Evolutionary conservation across 768 basidiomycete genomes (phyloP).

Genomic region (Suillus bovinus): DNA sequence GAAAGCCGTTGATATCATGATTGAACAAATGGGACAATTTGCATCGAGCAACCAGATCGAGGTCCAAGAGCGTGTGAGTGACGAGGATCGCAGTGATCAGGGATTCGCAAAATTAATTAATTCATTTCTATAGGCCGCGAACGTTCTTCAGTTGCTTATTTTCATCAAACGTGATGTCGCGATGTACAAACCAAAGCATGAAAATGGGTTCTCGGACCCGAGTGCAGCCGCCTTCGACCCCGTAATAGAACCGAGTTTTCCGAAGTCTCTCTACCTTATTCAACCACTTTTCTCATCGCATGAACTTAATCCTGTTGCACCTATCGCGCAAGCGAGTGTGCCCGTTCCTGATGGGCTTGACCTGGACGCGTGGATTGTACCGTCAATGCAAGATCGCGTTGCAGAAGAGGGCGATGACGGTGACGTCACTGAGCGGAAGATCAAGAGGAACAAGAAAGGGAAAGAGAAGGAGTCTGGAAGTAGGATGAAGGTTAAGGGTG

Average conservation of each 20-base stretch:
- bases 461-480: conserved; percentile 45
- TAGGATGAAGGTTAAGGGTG: conserved; percentile 33
- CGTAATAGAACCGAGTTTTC: conserved; percentile 57
- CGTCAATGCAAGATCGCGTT: conserved; percentile 44
- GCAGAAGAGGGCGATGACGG: conserved; percentile 33
- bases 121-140: conserved; percentile 63
- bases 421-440: conserved; percentile 39
- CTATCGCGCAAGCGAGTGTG: conserved; percentile 78
- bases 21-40: conserved; percentile 60
- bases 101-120: conserved; percentile 3
- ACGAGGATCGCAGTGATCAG: not conserved
- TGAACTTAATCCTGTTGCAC: conserved; percentile 84
- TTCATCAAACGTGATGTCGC: conserved; percentile 77
- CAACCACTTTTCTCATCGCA: conserved; percentile 74
- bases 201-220: conserved; percentile 37
- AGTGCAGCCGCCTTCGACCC: conserved; percentile 41
- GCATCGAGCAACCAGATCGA: conserved; percentile 71
- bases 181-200: conserved; percentile 46
- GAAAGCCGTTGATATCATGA: conserved; percentile 59
- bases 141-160: conserved; percentile 69
- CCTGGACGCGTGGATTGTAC: conserved; percentile 83
- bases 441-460: conserved; percentile 44
- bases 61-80: conserved; percentile 85
- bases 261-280: conserved; percentile 88
- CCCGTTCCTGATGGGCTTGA: conserved; percentile 83